Conservation (phyloP, 148 eudicot genomes). For the Fallopia convolvulus region DNA sequence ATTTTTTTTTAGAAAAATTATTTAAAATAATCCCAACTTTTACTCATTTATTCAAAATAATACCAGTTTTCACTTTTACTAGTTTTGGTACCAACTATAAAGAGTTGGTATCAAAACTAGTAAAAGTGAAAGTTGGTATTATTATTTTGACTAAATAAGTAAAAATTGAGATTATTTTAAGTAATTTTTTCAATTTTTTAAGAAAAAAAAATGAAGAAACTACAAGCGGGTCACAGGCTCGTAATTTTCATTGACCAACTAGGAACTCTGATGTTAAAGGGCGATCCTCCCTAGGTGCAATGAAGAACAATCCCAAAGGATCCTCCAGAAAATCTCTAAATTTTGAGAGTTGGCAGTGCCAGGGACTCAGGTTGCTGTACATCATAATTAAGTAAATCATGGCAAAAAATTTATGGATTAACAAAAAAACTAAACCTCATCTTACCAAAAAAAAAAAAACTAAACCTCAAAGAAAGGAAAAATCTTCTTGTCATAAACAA, state of each 20-base stretch:
- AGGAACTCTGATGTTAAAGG: neutral
- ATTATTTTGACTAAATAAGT: too few species aligned
- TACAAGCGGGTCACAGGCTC: neutral
- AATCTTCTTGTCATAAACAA: slow-evolving; percentile 1
- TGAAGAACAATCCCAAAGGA: slow-evolving; percentile 21
- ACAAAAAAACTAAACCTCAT: neutral
- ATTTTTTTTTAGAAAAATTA: too few species aligned
- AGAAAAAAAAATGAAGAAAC: neutral
- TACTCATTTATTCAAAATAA: too few species aligned
- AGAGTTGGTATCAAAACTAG: too few species aligned
- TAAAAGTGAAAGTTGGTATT: too few species aligned
- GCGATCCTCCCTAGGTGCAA: slow-evolving; percentile 32
- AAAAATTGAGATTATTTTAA: too few species aligned
- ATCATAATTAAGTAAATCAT: slow-evolving; percentile 19
- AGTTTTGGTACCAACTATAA: too few species aligned
- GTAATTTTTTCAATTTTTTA: too few species aligned
- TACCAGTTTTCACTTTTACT: too few species aligned
- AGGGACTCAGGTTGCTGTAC: slow-evolving; percentile 45
- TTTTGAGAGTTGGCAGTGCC: slow-evolving; percentile 55
- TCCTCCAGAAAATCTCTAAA: slow-evolving; percentile 19
- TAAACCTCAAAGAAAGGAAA: slow-evolving; percentile 2
- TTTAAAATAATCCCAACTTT: too few species aligned
- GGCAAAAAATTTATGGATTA: neutral
- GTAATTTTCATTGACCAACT: neutral
- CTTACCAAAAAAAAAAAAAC: too few species aligned